Evolutionary conservation across 1,284 basidiomycete genomes (phyloP).

Genomic region (Ustanciosporium gigantosporum): DNA sequence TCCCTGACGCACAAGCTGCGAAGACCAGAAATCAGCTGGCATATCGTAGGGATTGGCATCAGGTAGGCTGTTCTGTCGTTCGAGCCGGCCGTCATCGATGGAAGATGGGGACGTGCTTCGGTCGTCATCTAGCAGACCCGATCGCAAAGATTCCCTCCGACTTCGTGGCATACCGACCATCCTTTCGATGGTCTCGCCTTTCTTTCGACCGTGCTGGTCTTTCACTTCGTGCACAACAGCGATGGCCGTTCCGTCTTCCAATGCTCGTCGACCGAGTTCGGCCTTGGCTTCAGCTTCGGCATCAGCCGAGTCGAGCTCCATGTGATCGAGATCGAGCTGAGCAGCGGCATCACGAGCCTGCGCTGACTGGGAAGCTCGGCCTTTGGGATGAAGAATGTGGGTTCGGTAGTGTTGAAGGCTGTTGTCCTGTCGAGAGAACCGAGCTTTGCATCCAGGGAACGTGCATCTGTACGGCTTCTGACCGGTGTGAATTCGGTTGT

Average conservation of each 20-base stretch:
- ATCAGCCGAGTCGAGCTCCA: constrained; percentile 30
- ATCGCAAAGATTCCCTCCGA: constrained; percentile 30
- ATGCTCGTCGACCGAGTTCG: constrained; percentile 44
- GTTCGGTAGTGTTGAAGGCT: constrained; percentile 60
- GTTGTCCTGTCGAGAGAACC: constrained; percentile 60
- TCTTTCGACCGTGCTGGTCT: constrained; percentile 47
- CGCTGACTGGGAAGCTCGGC: constrained; percentile 31
- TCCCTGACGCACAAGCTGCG: constrained; percentile 24
- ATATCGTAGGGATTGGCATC: constrained; percentile 21
- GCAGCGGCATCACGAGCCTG: constrained; percentile 36
- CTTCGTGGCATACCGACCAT: constrained; percentile 48
- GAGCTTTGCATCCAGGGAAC: constrained; percentile 58
- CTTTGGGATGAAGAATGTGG: constrained; percentile 54
- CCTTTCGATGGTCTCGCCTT: constrained; percentile 46
- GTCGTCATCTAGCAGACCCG: constrained; percentile 26
- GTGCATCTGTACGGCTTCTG: constrained; percentile 58
- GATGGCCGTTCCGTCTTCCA: constrained; percentile 56
- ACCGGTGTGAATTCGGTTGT: constrained; percentile 74
- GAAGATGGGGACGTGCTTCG: constrained; percentile 26
- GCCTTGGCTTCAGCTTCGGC: constrained; percentile 45
- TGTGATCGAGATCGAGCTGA: constrained; percentile 28
- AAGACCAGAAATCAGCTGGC: constrained; percentile 31
- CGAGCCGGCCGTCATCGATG: constrained; percentile 17
- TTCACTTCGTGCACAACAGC: constrained; percentile 54
- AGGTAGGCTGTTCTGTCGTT: constrained; percentile 29